Conservation (phyloP, 164 flowering plant species). For the Nelumbo lutea region DNA sequence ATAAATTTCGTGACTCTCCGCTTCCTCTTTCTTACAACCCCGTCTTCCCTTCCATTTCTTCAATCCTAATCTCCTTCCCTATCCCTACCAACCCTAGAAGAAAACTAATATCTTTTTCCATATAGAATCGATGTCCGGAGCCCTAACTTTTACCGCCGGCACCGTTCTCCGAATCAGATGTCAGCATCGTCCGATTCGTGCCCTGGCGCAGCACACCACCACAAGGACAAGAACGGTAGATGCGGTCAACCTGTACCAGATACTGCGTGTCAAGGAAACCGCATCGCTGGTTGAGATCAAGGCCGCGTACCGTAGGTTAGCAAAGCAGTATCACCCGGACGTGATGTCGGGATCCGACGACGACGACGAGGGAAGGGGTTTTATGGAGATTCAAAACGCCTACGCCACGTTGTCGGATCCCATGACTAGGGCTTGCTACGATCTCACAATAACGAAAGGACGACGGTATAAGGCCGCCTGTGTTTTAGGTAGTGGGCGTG, state of each 20-base stretch:
- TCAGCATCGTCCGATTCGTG: neutral
- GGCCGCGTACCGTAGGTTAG: constrained; percentile 60
- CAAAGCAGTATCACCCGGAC: constrained; percentile 70
- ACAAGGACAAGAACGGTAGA: neutral
- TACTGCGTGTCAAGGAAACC: constrained; percentile 38
- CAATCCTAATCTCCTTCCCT: neutral
- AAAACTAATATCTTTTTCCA: too few relatives aligned
- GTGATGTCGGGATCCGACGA: constrained; percentile 32
- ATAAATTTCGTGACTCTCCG: neutral
- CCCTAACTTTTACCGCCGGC: neutral
- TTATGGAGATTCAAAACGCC: constrained; percentile 69
- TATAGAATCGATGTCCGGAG: too few relatives aligned
- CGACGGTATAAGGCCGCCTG: neutral
- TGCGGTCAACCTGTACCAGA: constrained; percentile 41
- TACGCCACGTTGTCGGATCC: constrained; percentile 83
- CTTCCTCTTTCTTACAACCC: neutral
- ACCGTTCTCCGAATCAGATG: neutral
- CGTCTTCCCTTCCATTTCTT: neutral
- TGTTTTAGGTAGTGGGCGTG: neutral
- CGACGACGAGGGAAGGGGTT: constrained; percentile 23
- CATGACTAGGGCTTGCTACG: constrained; percentile 49
- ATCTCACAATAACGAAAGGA: constrained; percentile 15
- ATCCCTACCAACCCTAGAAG: neutral
- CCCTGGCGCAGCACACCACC: neutral
- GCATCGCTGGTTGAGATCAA: constrained; percentile 60